Base-by-base conservation (phyloP, 352 stramenopile species). In the Phytophthora brassicae region DNA sequence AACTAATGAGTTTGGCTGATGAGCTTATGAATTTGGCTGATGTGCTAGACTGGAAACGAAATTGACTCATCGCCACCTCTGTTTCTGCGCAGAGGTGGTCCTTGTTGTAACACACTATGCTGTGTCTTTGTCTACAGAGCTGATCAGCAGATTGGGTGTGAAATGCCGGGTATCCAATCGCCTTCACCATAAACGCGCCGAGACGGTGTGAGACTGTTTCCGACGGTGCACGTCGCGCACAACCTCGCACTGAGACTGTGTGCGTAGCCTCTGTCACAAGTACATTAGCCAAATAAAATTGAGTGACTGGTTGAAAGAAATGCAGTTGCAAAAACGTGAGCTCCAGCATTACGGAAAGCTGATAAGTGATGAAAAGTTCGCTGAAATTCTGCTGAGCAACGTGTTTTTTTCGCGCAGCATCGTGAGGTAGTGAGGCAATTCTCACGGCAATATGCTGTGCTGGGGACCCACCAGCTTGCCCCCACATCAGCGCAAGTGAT, bases 261-360 rank as follows among this genome's bases (percentile, higher is more conserved):
- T 28, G 41, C 4, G 29, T 55, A 55, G 35, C 23, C 29, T 45
- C 12, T 45, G 19, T 2, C 44, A 55, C 44, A 43, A 55, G 11
- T 55, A 43, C 22, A 55, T 20, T 45, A 7, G n/a, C 2, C 26
- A 53, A 3, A 7, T 29, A 28, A 42, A 39, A n/a, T 26, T 39
- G 24, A 14, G n/a, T 29, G 28, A 41, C 23, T 53, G 45, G 45
- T 53, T 53, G 45, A 39, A 28, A 12, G 45, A 53, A 28, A 53
- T 53, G 46, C 26, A 54, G 17, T 11, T 43, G 17, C 29, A 43
- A 29, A 41, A 17, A 8, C 28, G 46, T 28, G 29, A 54, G 16
- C 46, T 54, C 11, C 29, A 43, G 22, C 29, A 51, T 14, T 51
- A 51, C 28, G 44, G 44, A n/a, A 51, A 51, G 17, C 5, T 39